These are phyloP conservation scores for Fraxinus sp. DNA, from an alignment of 305 asterid genomes.

Conservation along the genomic window DNA sequence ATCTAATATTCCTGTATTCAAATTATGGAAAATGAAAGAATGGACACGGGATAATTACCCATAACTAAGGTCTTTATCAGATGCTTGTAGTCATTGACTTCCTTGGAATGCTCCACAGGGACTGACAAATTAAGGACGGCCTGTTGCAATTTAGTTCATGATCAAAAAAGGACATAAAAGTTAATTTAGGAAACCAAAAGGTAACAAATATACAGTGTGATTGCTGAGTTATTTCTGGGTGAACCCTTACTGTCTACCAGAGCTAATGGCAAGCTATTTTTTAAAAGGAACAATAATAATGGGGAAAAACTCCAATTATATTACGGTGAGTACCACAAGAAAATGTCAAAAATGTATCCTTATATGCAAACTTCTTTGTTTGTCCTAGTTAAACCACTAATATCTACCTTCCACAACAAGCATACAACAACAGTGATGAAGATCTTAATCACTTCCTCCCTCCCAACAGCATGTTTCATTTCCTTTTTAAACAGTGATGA, in stretches of 20 bases:
- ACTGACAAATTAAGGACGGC: conserved; percentile 88
- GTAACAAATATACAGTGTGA: conserved; percentile 7
- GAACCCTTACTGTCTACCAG: not conserved
- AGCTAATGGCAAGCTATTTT: not conserved
- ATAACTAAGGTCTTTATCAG: conserved; percentile 94
- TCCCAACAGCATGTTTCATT: not conserved
- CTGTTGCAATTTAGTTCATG: conserved; percentile 42
- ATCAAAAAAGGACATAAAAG: conserved; percentile 29
- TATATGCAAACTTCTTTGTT: not conserved
- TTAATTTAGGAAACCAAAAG: not conserved
- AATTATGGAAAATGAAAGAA: conserved; percentile 15
- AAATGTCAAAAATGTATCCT: not conserved
- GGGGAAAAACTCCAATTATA: not conserved
- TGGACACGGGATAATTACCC: conserved; percentile 59
- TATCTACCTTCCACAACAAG: not conserved
- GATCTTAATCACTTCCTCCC: not conserved
- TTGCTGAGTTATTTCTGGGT: not conserved
- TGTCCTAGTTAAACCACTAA: not conserved
- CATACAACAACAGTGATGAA: not conserved
- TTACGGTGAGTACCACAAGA: not conserved
- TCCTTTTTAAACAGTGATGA: not conserved
- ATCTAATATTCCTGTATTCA: not conserved
- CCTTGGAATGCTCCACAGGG: conserved; percentile 91
- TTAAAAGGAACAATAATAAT: not conserved
- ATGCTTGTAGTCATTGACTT: conserved; percentile 97